Evolutionary conservation across 768 basidiomycete species (phyloP).

Genomic region (Podaxis sp.): DNA sequence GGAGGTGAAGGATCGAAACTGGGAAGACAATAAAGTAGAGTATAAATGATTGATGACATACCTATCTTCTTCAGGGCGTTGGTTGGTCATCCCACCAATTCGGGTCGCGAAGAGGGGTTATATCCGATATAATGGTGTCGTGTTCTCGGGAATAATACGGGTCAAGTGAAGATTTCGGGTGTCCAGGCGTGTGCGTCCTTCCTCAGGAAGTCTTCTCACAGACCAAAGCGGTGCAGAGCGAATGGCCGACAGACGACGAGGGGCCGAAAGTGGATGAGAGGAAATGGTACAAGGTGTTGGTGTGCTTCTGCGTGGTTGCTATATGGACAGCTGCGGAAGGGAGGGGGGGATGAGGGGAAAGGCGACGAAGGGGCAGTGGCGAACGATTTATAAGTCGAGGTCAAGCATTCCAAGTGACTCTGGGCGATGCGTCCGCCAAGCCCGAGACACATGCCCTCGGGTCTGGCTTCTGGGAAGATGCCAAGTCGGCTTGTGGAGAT

Average conservation of each 20-base stretch:
- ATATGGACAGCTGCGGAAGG: not conserved
- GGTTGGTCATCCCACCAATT: not conserved
- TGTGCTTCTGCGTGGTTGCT: not conserved
- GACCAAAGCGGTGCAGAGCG: not conserved
- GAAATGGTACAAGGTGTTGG: not conserved
- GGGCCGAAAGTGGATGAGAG: not conserved
- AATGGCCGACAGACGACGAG: not conserved
- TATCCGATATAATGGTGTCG: not conserved
- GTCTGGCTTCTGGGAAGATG: slow-evolving; percentile 16
- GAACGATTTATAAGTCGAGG: slow-evolving; percentile 11
- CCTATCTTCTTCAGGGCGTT: not conserved
- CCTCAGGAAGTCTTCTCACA: not conserved
- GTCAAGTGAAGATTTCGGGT: not conserved
- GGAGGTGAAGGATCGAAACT: not conserved
- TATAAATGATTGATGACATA: not conserved
- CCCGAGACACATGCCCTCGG: slow-evolving; percentile 15
- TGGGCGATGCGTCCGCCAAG: slow-evolving; percentile 15
- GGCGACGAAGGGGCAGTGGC: not conserved
- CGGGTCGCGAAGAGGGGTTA: not conserved
- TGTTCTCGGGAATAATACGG: not conserved
- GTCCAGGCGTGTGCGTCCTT: not conserved
- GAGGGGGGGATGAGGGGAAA: not conserved
- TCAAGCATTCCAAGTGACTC: slow-evolving; percentile 14
- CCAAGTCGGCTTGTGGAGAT: slow-evolving; percentile 13
- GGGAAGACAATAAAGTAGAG: not conserved